A percentile compares a stretch with the other conserved stretches of the same genome.
These are phyloP conservation scores for Trichoderma sp. DNA, from an alignment of 2,329 filamentous ascomycete genomes.

Conservation along the genomic window DNA sequence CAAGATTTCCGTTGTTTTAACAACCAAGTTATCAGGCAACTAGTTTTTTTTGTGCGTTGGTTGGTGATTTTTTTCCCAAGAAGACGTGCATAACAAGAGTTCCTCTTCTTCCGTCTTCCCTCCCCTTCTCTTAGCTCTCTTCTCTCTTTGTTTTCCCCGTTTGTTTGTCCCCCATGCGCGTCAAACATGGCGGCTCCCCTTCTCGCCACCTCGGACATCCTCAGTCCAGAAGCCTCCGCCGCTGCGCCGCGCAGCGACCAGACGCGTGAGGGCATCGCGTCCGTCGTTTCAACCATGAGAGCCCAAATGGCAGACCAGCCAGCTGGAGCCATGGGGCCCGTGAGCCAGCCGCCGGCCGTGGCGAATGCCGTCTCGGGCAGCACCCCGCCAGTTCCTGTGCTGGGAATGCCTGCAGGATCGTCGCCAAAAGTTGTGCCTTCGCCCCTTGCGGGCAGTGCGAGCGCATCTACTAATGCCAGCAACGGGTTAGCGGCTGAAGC, in stretches of 20 bases:
- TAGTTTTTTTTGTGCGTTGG: conserved; percentile 1
- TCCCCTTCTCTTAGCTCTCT: neutral
- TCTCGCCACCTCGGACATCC: neutral
- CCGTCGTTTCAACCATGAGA: neutral
- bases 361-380: neutral
- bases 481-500: neutral
- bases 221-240: neutral
- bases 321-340: neutral
- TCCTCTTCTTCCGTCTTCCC: neutral
- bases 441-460: neutral
- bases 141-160: neutral
- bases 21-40: neutral
- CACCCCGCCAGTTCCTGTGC: neutral
- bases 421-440: neutral
- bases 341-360: neutral
- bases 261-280: conserved; percentile 16
- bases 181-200: conserved; percentile 1
- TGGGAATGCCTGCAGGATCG: neutral
- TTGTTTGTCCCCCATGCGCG: neutral
- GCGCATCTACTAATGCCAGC: neutral
- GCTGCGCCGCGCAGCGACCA: neutral
- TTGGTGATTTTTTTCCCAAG: neutral
- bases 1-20: neutral
- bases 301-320: neutral
- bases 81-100: neutral